Evolutionary conservation across 306 rosid genomes (phyloP).

Genomic region (Alnus rubra): DNA sequence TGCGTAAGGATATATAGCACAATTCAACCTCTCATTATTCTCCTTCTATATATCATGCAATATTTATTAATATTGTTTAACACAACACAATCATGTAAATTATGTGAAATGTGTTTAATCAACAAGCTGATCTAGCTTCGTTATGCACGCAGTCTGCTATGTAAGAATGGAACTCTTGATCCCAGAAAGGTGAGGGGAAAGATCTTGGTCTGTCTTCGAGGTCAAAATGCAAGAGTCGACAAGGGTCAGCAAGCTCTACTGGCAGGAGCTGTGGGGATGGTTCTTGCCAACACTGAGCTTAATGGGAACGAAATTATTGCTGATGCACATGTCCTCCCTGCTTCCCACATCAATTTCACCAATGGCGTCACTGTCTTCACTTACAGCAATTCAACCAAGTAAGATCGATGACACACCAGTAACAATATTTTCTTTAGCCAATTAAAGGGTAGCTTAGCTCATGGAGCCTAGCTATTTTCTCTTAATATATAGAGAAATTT

Average conservation of each 20-base stretch:
- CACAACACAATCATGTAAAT: neutral
- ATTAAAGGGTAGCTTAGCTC: neutral
- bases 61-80: neutral
- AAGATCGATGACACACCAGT: constrained; percentile 36
- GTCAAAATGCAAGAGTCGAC: constrained; percentile 79
- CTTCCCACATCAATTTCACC: constrained; percentile 65
- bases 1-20: constrained; percentile 56
- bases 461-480: too few species aligned
- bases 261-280: constrained; percentile 88
- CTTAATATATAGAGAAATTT: neutral
- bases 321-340: constrained; percentile 93
- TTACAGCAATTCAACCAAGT: constrained; percentile 71
- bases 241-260: constrained; percentile 76
- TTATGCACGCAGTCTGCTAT: constrained; percentile 50
- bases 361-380: constrained; percentile 45
- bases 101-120: neutral
- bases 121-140: neutral
- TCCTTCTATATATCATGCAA: neutral
- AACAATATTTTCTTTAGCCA: neutral
- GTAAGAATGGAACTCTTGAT: constrained; percentile 79
- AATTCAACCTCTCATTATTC: constrained; percentile 4
- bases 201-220: constrained; percentile 79
- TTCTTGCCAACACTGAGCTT: constrained; percentile 65
- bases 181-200: constrained; percentile 80
- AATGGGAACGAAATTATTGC: constrained; percentile 72